Evolutionary conservation across 345 rosid species (phyloP).

Genomic region (Salix purpurea): DNA sequence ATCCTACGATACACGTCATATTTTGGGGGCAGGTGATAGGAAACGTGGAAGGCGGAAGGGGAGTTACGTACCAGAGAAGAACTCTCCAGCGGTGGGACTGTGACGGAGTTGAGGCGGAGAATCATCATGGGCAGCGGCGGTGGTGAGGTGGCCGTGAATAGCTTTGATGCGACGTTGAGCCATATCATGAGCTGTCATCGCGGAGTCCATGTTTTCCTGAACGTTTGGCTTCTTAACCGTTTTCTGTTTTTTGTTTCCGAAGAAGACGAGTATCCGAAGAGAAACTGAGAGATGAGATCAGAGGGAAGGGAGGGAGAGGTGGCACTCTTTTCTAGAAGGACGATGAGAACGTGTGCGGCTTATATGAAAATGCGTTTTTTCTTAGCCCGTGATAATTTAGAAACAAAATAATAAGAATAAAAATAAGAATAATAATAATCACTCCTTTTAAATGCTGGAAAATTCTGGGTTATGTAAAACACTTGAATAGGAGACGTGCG

Average conservation of each 20-base stretch:
- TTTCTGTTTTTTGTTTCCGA: conserved; percentile 9
- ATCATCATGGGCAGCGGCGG: conserved; percentile 20
- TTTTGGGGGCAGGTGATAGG: too few relatives aligned
- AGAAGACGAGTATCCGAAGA: not conserved
- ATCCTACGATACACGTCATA: too few relatives aligned
- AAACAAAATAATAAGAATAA: too few relatives aligned
- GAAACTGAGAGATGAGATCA: not conserved
- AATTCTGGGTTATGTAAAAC: too few relatives aligned
- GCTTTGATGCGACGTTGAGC: conserved; percentile 75
- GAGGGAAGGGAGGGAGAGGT: too few relatives aligned
- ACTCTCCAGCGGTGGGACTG: conserved; percentile 73
- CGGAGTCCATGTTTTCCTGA: conserved; percentile 37
- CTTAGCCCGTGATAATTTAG: too few relatives aligned
- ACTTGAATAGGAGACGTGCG: too few relatives aligned
- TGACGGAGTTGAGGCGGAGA: conserved; percentile 37
- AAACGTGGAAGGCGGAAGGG: too few relatives aligned
- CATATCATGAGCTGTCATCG: not conserved
- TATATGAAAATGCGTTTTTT: not conserved
- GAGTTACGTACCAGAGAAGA: conserved; percentile 43
- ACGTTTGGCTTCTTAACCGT: not conserved
- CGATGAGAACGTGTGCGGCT: not conserved
- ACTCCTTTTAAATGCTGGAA: too few relatives aligned
- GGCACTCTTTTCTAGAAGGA: conserved; percentile 7
- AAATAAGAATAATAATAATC: too few relatives aligned
- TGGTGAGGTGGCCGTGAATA: conserved; percentile 55